Evolutionary conservation across 768 basidiomycete species (phyloP).

Genomic region (Leccinum barrowsii): DNA sequence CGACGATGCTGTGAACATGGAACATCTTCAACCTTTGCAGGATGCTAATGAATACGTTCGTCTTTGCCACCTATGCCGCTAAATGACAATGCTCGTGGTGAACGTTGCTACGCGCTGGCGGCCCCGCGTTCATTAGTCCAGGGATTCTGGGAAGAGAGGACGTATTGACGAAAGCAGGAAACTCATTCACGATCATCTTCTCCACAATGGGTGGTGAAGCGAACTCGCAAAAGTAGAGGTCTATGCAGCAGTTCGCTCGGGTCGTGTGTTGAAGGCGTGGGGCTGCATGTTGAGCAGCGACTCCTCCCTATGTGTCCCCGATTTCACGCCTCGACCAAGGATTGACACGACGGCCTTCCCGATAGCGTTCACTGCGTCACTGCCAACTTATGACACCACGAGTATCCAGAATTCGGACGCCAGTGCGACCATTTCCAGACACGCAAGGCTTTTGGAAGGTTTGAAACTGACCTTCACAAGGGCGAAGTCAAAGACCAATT

Average conservation of each 20-base stretch:
- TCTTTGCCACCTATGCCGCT: constrained; percentile 39
- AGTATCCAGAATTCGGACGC: constrained; percentile 37
- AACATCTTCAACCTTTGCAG: constrained; percentile 30
- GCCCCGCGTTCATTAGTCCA: background rate
- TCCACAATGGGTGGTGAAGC: constrained; percentile 38
- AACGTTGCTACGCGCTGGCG: constrained; percentile 19
- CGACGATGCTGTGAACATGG: constrained; percentile 11
- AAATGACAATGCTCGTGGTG: constrained; percentile 35
- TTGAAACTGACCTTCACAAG: constrained; percentile 39
- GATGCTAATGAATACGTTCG: constrained; percentile 12
- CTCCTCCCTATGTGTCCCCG: constrained; percentile 30
- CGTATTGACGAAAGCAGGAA: constrained; percentile 9
- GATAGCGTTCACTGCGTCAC: background rate
- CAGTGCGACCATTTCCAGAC: constrained; percentile 43
- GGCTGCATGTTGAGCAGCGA: constrained; percentile 30
- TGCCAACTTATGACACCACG: background rate
- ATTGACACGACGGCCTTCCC: constrained; percentile 28
- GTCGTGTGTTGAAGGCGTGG: constrained; percentile 43
- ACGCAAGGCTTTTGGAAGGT: constrained; percentile 45
- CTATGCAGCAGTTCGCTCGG: constrained; percentile 1
- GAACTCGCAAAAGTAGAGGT: constrained; percentile 20
- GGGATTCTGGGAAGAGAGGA: background rate
- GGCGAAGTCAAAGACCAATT: constrained; percentile 32
- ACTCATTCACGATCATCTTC: constrained; percentile 31
- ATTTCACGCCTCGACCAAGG: constrained; percentile 12